Base-by-base conservation (phyloP, 805 yeast genomes). In the Candida nitratophila region DNA sequence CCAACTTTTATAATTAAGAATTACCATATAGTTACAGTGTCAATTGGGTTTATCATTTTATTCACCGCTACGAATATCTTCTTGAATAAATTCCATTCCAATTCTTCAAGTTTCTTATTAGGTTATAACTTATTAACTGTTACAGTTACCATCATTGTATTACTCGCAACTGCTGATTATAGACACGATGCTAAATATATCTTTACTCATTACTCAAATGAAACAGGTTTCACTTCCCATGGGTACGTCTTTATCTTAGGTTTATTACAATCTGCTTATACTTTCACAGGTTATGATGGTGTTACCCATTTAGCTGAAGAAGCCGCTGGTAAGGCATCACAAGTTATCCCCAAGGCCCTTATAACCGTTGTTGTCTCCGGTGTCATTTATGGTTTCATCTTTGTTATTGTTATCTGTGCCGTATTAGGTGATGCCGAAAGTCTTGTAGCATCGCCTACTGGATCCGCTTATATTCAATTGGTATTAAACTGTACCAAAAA, bases 301-400 rank as follows among this genome's bases (percentile, higher is more conserved):
- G 60, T 61, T 3, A 56, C 64, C 9, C 69, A 63, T 45, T 55
- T 61, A 51, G 64, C 68, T 3, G 66, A 63, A 44, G 68, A 64
- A 48, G 57, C 64, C 16, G 55, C 55, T 19, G 42, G 55, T 6
- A 49, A 52, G 24, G 57, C 57, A 3, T 55, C 52, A 31, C 58
- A 53, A 43, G 52, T 62, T 40, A 54, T 64, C 34, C 67, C 68
- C n/a, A 57, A 54, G 38, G 70, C 66, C 2, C 52, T 64, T 51
- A 50, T 62, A 39, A 54, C 58, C 19, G 58, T 64, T 31, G 60
- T 62, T 24, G 44, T 50, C 2, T 43, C 55, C 11, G 55, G 60
- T 11, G 57, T 61, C 12, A 24, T 62, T 15, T 55, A 59, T 40
- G 68, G 65, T 1, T 60, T 64, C 40, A 35, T 63, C 40, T 57